Base-by-base conservation (phyloP, 2,329 filamentous ascomycete genomes). In the Colletotrichum navitas region DNA sequence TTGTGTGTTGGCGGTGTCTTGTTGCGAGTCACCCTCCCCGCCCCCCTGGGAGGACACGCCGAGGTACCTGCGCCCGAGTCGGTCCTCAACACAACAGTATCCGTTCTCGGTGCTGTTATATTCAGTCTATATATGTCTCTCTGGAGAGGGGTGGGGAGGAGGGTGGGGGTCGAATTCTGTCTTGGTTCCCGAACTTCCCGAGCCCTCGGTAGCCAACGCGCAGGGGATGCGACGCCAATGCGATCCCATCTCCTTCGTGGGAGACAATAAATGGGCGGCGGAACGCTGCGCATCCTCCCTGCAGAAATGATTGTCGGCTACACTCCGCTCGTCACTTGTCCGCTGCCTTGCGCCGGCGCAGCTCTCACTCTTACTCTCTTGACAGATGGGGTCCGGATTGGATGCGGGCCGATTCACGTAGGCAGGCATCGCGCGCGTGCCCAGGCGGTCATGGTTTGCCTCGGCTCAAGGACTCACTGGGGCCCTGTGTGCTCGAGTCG, bases 241-340 rank as follows among this genome's bases (percentile, higher is more conserved):
- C 62, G n/a, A 55, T 36, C 61, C 55, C 43, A n/a, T 14, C n/a
- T 14, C 18, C 1, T 43, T 18, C 7, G 3, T 18, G 18, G 12
- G 66, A 41, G n/a, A 41, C 32, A 32, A 47, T 29, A 54, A 43
- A 60, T 32, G 34, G 55, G 16, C 29, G 39, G 63, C 32, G 58
- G 43, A 58, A 47, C 39, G 36, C 16, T 7, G 32, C 10, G 52
- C 52, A n/a, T 18, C 52, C 29, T 55, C 52, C 52, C 52, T 55
- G 52, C 52, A 36, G 52, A 24, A n/a, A 55, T 6, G 18, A 18
- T 10, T 11, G 14, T 18, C 32, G 10, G 29, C 14, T 1, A 21
- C 11, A 11, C 59, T 26, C 41, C n/a, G 43, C 41, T 61, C 59
- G 43, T 49, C 59, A 49, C 43, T 61, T 61, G 59, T 49, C 59